Percentiles rank a stretch among this genome's conserved stretches.
These are phyloP conservation scores for Tricladium varicosporioides DNA, from an alignment of 2,329 filamentous ascomycete genomes.

Conservation along the genomic window DNA sequence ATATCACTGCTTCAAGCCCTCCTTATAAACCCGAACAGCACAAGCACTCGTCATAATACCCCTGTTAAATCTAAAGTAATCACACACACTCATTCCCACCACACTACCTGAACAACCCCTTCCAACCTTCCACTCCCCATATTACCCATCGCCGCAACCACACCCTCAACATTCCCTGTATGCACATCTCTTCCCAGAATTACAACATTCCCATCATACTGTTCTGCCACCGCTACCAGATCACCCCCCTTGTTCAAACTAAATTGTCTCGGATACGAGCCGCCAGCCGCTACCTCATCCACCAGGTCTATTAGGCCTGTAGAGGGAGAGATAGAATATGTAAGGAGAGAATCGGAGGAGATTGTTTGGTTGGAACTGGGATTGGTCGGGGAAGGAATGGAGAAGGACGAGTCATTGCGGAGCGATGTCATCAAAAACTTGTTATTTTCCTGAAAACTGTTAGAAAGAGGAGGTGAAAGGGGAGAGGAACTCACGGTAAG, in stretches of 20 bases:
- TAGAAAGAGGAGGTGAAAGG: no score
- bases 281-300: neutral
- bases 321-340: neutral
- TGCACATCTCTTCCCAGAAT: neutral
- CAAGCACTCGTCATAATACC: no score
- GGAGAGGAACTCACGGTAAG: no score
- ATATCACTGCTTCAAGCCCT: no score
- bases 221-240: neutral
- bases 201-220: neutral
- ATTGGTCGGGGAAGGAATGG: neutral
- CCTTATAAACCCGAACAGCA: no score
- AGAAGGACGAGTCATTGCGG: neutral
- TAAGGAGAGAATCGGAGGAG: neutral
- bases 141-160: conserved; percentile 34
- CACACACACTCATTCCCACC: neutral
- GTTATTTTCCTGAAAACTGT: neutral
- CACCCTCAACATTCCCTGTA: neutral
- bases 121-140: neutral
- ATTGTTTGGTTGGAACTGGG: neutral
- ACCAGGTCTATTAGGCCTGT: neutral
- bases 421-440: neutral
- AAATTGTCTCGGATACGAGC: neutral
- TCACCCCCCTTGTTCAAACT: neutral
- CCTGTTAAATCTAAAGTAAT: no score
- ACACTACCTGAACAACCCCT: neutral